Evolutionary conservation across 2,329 filamentous ascomycete species (phyloP).

Genomic region (Fusarium incarnatum): DNA sequence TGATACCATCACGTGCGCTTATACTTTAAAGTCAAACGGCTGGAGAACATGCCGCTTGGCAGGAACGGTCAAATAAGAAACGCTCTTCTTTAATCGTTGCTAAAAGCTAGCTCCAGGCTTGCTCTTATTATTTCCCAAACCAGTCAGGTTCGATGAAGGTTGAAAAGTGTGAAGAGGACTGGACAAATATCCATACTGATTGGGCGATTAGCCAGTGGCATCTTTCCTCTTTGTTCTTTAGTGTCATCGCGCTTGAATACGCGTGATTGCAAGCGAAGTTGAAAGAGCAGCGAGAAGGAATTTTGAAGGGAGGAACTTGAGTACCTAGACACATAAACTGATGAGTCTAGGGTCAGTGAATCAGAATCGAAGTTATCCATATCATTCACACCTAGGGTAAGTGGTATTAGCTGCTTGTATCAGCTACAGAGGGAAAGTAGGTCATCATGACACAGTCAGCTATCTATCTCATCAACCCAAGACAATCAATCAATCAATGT

Average conservation of each 20-base stretch:
- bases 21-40: not conserved
- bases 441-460: not conserved
- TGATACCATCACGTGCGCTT: conserved; percentile 20
- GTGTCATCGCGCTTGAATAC: conserved; percentile 2
- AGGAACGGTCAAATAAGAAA: conserved; percentile 18
- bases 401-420: not conserved
- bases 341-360: not conserved
- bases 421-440: not conserved
- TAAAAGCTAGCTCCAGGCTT: conserved; percentile 6
- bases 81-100: not conserved
- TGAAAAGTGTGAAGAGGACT: not conserved
- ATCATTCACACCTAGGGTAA: not conserved
- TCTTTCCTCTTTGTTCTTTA: conserved; percentile 11
- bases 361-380: not conserved
- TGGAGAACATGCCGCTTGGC: conserved; percentile 7
- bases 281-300: not conserved
- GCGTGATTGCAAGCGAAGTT: conserved; percentile 19
- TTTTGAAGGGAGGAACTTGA: not conserved
- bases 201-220: conserved; percentile 10
- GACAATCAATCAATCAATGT: not conserved
- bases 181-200: conserved; percentile 2
- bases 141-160: conserved; percentile 8
- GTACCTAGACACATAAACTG: not conserved
- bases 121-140: conserved; percentile 8
- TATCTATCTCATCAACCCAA: not conserved